Evolutionary conservation across 441 rosid genomes (phyloP).

Genomic region (Brassica hybrid): DNA sequence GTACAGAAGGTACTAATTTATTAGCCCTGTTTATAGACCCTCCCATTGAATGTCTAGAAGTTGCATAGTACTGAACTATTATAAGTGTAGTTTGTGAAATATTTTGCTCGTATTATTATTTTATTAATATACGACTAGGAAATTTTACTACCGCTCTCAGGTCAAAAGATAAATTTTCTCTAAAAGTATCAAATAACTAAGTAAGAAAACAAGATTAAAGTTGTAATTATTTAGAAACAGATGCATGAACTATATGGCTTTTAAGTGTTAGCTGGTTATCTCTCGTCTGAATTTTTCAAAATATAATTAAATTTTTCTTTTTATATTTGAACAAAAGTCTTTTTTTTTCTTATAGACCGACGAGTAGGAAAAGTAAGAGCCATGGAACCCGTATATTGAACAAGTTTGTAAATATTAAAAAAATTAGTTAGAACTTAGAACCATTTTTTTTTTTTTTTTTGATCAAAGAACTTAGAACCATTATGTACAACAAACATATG

Average conservation of each 20-base stretch:
- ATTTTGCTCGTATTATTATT: background rate
- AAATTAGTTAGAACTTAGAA: no score
- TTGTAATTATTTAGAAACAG: background rate
- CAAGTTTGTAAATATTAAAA: background rate
- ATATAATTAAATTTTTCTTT: background rate
- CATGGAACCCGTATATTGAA: background rate
- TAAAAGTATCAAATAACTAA: background rate
- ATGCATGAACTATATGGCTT: background rate
- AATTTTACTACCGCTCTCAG: background rate
- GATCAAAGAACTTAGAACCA: background rate
- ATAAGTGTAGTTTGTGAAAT: constrained; percentile 3
- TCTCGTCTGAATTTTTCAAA: background rate
- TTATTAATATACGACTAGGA: background rate
- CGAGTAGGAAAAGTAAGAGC: background rate
- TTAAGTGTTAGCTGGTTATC: background rate
- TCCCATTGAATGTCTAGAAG: constrained; percentile 16
- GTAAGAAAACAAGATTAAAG: background rate
- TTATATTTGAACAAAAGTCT: background rate
- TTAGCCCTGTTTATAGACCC: background rate
- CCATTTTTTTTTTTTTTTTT: no score
- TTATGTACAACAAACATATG: background rate
- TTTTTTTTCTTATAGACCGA: background rate
- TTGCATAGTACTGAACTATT: constrained; percentile 1
- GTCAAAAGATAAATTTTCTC: background rate
- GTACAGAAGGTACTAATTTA: constrained; percentile 44